Evolutionary conservation across 2,329 filamentous ascomycete genomes (phyloP), one percentile per base, ranked within the genome.

Genomic region (Raffaelea ambrosiae): DNA sequence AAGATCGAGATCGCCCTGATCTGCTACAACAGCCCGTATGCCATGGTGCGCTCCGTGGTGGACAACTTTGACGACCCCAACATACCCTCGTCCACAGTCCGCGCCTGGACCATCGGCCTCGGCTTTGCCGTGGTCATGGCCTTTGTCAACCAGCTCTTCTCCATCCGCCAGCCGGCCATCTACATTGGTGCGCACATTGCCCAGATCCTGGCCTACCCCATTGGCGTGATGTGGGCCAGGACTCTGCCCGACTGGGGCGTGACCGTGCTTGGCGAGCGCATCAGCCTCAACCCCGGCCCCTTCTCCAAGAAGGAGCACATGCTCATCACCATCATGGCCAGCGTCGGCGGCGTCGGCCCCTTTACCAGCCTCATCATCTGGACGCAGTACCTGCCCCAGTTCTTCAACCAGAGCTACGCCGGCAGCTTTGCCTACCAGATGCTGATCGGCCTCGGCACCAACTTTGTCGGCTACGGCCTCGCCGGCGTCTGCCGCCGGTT

Each of bases 281-380:
- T 74, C 56, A 70, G 67, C 5, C 64, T 77, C n/a, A 79, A 79
- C 55, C 74, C 76, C 0, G 74, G 75, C 0, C 71, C 70, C 3
- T 80, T 80, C 13, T 29, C 26, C 57, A 73, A 72, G 46, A 81
- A 81, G 61, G 77, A 81, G 59, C 77, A 81, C 55, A 70, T 77
- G 66, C 61, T 79, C 45, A 72, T 78, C 51, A 70, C 72, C 39
- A 77, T 78, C 59, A 77, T 79, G 72, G 77, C 81, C 46, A 81
- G 83, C 59, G 74, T 75, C 18, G 71, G 71, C n/a, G 67, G 64
- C 54, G 64, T 62, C 19, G 56, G 65, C 13, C 72, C 73, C 0
- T 76, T 75, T 54, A 74, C 72, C 1, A 62, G 69, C 56, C 68
- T 70, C 51, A 70, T 76, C 43, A 65, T 76, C 43, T 74, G 70